Evolutionary conservation across 1,284 basidiomycete species (phyloP).

Genomic region (Ustilago tritici): DNA sequence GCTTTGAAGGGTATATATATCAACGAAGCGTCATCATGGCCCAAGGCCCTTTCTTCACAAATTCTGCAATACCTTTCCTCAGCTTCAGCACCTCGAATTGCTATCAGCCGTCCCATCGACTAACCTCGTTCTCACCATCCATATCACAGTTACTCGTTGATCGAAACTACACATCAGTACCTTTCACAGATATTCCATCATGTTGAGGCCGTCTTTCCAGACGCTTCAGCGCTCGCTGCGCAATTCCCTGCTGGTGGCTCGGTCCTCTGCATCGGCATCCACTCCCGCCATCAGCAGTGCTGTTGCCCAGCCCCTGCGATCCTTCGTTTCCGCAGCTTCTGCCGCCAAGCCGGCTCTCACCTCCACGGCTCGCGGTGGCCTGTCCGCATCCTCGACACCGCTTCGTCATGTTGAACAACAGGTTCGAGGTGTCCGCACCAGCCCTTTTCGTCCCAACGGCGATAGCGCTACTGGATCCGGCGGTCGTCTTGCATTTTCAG

Average conservation of each 20-base stretch:
- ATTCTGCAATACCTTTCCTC: neutral
- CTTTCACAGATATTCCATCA: neutral
- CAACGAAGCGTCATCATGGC: neutral
- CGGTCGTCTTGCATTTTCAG: constrained; percentile 43
- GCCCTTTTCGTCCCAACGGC: constrained; percentile 48
- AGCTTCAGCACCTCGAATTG: neutral
- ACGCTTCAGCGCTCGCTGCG: constrained; percentile 42
- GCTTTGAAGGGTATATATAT: neutral
- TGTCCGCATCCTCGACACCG: constrained; percentile 9
- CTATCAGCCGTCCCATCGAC: neutral
- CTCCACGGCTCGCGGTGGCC: constrained; percentile 6
- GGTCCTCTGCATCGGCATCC: constrained; percentile 33
- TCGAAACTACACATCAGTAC: neutral
- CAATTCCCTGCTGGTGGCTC: constrained; percentile 48
- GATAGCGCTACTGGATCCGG: constrained; percentile 16
- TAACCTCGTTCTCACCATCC: neutral
- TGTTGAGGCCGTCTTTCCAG: constrained; percentile 54
- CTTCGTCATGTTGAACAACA: constrained; percentile 41
- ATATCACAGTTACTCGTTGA: neutral
- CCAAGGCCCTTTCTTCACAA: neutral
- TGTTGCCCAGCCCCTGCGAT: constrained; percentile 37
- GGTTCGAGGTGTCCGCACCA: constrained; percentile 46
- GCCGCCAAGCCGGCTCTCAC: constrained; percentile 18
- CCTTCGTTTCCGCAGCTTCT: constrained; percentile 16
- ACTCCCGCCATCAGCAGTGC: constrained; percentile 23